These are phyloP conservation scores for Lolium rigidum DNA, from an alignment of 176 grass and related monocot genomes.

Conservation along the genomic window DNA sequence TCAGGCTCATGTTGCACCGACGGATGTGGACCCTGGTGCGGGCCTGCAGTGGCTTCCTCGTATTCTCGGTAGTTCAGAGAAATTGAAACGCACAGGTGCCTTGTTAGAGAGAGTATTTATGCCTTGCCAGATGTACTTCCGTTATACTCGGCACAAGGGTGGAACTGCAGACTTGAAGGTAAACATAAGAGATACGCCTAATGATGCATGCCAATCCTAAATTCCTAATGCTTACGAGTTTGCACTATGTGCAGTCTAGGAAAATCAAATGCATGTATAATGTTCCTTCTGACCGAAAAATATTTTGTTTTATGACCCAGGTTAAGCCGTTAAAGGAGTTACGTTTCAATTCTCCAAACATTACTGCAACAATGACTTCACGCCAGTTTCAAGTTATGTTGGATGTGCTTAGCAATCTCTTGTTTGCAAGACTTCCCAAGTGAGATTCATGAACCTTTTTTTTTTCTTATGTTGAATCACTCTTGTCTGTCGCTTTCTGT, in stretches of 20 bases:
- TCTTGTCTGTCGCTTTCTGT: slow-evolving; percentile 21
- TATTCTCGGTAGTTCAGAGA: slow-evolving; percentile 81
- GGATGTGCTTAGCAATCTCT: slow-evolving; percentile 95
- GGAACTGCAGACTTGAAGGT: slow-evolving; percentile 96
- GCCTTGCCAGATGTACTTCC: slow-evolving; percentile 99
- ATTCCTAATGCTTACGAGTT: neutral
- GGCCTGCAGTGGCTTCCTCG: slow-evolving; percentile 95
- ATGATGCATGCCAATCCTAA: neutral
- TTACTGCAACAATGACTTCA: slow-evolving; percentile 97
- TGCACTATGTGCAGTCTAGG: slow-evolving; percentile 21
- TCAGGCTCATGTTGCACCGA: slow-evolving; percentile 99
- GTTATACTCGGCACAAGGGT: slow-evolving; percentile 95
- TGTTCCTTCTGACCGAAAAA: slow-evolving; percentile 36
- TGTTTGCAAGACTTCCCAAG: slow-evolving; percentile 91
- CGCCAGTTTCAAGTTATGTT: slow-evolving; percentile 99
- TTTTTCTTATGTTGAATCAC: neutral
- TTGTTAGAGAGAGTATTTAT: slow-evolving; percentile 98
- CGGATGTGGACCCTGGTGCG: slow-evolving; percentile 98
- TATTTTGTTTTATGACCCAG: slow-evolving; percentile 46
- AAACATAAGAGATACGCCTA: slow-evolving; percentile 37
- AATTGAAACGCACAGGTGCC: slow-evolving; percentile 88
- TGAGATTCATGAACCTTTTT: slow-evolving; percentile 49
- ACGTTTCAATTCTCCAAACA: slow-evolving; percentile 92
- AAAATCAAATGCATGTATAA: slow-evolving; percentile 39
- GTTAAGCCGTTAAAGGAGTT: slow-evolving; percentile 97